These are phyloP conservation scores for Arthrobotrys conoides DNA, from an alignment of 2,329 filamentous ascomycete genomes.

Conservation along the genomic window DNA sequence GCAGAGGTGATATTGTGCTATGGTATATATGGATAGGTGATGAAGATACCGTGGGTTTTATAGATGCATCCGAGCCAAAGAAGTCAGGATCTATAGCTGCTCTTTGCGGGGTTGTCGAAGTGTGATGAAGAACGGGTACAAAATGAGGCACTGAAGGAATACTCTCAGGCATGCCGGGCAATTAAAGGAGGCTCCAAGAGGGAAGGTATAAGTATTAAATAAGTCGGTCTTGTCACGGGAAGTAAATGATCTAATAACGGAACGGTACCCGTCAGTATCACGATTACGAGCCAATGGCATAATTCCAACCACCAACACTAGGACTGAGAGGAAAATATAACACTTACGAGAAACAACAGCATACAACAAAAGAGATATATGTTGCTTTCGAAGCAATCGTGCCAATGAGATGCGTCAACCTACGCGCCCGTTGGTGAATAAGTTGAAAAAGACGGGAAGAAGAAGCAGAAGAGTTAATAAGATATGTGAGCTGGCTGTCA, in stretches of 20 bases:
- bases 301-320: conserved; percentile 18
- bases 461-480: background rate
- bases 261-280: conserved; percentile 38
- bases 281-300: conserved; percentile 7
- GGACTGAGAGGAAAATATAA: background rate
- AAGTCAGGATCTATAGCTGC: conserved; percentile 45
- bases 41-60: conserved; percentile 29
- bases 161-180: conserved; percentile 18
- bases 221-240: background rate
- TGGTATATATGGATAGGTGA: conserved; percentile 9
- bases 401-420: conserved; percentile 5
- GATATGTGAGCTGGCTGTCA: conserved; percentile 49
- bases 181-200: conserved; percentile 2
- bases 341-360: conserved; percentile 15
- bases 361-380: conserved; percentile 30
- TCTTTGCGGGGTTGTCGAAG: conserved; percentile 20
- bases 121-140: conserved; percentile 21
- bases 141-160: conserved; percentile 49
- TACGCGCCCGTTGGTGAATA: conserved; percentile 16
- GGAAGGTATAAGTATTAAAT: conserved; percentile 30
- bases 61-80: conserved; percentile 37
- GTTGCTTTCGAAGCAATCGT: conserved; percentile 12
- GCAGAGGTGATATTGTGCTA: background rate
- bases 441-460: conserved; percentile 26
- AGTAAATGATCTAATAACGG: conserved; percentile 28